Percentiles rank a stretch among this genome's conserved stretches.
phyloP scores from a whole-genome alignment of 495 filamentous ascomycete species.

The Aspergillus olivimuriae region DNA sequence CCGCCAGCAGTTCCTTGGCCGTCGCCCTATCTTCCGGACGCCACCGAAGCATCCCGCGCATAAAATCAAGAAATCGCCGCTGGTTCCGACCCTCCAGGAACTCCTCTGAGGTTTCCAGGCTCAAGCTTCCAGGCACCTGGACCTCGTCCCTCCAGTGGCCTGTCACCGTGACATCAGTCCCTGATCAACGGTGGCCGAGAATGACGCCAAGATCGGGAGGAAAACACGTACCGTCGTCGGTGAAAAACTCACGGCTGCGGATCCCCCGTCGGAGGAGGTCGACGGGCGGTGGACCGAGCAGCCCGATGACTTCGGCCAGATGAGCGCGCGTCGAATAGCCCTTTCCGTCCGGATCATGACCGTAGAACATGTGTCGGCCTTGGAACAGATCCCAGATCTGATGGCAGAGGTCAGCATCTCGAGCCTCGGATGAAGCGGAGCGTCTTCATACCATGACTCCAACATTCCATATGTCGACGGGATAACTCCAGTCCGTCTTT shows the following conservation, averaged over 20 bases:
- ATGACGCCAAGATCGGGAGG: no score
- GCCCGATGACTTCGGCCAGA: constrained; percentile 38
- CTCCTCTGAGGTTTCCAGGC: constrained; percentile 29
- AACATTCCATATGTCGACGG: constrained; percentile 46
- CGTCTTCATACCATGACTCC: constrained; percentile 37
- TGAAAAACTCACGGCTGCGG: constrained; percentile 31
- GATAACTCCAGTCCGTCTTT: constrained; percentile 34
- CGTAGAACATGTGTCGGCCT: constrained; percentile 37
- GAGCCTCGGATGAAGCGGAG: not conserved
- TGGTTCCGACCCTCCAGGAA: constrained; percentile 30
- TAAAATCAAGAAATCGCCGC: constrained; percentile 35
- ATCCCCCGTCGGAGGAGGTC: constrained; percentile 32
- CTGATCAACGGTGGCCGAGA: constrained; percentile 1
- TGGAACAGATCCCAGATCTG: constrained; percentile 14
- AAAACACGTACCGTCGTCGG: constrained; percentile 25
- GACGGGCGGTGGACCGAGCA: constrained; percentile 41
- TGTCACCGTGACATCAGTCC: constrained; percentile 12
- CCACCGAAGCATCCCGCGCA: constrained; percentile 46
- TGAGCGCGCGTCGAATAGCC: constrained; percentile 37
- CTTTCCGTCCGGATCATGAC: constrained; percentile 35
- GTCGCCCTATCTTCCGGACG: constrained; percentile 37
- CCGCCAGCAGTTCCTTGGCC: constrained; percentile 35
- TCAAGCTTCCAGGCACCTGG: constrained; percentile 15
- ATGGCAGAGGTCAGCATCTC: constrained; percentile 7
- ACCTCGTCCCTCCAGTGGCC: constrained; percentile 29